These are phyloP conservation scores for Boletus sp. DNA, from an alignment of 768 basidiomycete species.

Conservation along the genomic window DNA sequence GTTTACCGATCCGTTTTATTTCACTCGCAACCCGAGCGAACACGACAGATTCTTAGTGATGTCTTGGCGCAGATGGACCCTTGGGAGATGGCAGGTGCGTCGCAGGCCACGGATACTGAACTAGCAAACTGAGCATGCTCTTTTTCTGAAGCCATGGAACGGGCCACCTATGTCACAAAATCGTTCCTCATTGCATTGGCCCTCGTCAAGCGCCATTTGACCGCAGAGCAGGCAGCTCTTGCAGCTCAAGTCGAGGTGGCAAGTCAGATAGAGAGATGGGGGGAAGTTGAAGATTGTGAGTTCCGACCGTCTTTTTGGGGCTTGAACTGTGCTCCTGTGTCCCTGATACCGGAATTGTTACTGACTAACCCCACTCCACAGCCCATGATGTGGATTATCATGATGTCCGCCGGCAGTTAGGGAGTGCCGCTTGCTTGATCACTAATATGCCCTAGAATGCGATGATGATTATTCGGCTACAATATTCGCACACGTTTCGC, in stretches of 20 bases:
- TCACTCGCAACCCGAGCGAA: constrained; percentile 65
- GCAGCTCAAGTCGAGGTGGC: constrained; percentile 90
- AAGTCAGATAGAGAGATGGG: constrained; percentile 96
- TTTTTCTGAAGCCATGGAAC: constrained; percentile 70
- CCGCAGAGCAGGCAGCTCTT: constrained; percentile 78
- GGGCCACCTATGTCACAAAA: constrained; percentile 85
- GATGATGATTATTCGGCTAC: constrained; percentile 2
- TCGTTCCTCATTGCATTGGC: constrained; percentile 88
- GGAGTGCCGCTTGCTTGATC: constrained; percentile 69
- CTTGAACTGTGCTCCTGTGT: constrained; percentile 1
- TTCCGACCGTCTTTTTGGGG: constrained; percentile 11
- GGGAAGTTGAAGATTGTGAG: constrained; percentile 99
- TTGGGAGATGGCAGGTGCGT: constrained; percentile 88
- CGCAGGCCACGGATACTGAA: background rate
- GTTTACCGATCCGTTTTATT: constrained; percentile 71
- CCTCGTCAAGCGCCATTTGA: constrained; percentile 70
- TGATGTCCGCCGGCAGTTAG: constrained; percentile 83
- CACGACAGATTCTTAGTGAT: constrained; percentile 54
- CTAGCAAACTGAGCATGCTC: background rate
- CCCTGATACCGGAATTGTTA: background rate
- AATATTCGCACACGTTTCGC: constrained; percentile 3
- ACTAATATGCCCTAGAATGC: constrained; percentile 30
- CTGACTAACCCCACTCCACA: constrained; percentile 34
- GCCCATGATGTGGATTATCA: constrained; percentile 98
- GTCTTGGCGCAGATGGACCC: constrained; percentile 63